phyloP scores from a whole-genome alignment of 306 rosid species.

The Fragaria ananassa region DNA sequence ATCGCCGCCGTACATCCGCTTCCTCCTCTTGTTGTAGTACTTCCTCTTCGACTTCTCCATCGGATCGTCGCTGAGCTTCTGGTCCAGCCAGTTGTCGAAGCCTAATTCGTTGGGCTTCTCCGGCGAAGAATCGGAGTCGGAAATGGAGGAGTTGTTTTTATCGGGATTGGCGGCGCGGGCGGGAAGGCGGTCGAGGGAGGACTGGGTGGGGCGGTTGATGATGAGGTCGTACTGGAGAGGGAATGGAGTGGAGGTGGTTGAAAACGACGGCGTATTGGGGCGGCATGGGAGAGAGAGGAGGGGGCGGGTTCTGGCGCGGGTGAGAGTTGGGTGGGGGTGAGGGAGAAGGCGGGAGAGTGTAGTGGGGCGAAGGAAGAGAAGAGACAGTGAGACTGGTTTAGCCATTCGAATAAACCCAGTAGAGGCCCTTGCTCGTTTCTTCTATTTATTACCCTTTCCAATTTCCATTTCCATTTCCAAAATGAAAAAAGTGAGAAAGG shows the following conservation, averaged over 20 bases:
- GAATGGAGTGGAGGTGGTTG: conserved; percentile 53
- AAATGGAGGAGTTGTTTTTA: conserved; percentile 9
- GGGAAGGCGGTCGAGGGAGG: conserved; percentile 41
- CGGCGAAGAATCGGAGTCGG: conserved; percentile 20
- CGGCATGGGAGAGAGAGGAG: conserved; percentile 4
- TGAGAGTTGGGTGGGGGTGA: conserved; percentile 15
- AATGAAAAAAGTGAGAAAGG: no score
- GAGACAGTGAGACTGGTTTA: conserved; percentile 35
- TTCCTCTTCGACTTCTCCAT: conserved; percentile 79
- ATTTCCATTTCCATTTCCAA: no score
- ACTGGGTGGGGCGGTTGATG: conserved; percentile 58
- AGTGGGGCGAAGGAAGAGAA: conserved; percentile 27
- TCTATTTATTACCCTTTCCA: background rate
- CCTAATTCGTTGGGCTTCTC: conserved; percentile 40
- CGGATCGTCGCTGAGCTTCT: conserved; percentile 45
- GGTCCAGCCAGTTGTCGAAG: conserved; percentile 59
- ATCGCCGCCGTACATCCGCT: conserved; percentile 85
- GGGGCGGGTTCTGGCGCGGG: conserved; percentile 12
- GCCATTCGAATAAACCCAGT: conserved; percentile 29
- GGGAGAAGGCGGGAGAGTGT: no score
- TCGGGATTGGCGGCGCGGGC: conserved; percentile 32
- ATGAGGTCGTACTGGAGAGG: conserved; percentile 92
- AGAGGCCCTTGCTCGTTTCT: background rate
- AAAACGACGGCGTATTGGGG: conserved; percentile 28
- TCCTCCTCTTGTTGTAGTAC: conserved; percentile 69